Evolutionary conservation across 2,329 filamentous ascomycete species (phyloP).

Genomic region (Westerdykella sp.): DNA sequence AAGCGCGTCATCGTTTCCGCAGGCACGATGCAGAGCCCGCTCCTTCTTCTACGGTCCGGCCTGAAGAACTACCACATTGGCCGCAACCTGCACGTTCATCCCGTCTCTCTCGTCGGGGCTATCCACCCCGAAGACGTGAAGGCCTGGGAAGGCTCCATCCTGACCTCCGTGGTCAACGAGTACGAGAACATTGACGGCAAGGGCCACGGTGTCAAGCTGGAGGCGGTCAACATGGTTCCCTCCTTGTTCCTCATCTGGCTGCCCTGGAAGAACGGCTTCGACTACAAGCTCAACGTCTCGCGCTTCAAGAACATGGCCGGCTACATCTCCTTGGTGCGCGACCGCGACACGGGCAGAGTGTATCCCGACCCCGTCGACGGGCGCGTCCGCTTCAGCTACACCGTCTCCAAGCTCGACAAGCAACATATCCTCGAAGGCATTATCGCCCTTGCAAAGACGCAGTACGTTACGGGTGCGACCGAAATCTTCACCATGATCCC

Average conservation of each 20-base stretch:
- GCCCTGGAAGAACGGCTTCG: constrained; percentile 61
- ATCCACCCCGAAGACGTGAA: constrained; percentile 64
- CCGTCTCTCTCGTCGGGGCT: constrained; percentile 55
- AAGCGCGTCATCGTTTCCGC: constrained; percentile 74
- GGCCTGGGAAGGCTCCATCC: constrained; percentile 63
- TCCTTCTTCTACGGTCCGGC: constrained; percentile 71
- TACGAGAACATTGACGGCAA: constrained; percentile 75
- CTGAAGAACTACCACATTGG: constrained; percentile 78
- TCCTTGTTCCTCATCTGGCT: constrained; percentile 56
- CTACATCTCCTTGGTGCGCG: constrained; percentile 69
- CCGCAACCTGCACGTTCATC: constrained; percentile 74
- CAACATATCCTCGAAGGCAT: constrained; percentile 65
- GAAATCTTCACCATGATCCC: constrained; percentile 67
- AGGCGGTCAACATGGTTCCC: constrained; percentile 70
- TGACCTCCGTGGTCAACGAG: constrained; percentile 70
- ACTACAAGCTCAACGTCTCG: constrained; percentile 65
- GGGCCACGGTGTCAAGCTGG: constrained; percentile 78
- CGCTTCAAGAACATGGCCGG: constrained; percentile 63
- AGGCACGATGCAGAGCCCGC: constrained; percentile 69
- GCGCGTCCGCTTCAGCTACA: constrained; percentile 62
- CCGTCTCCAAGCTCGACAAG: constrained; percentile 63
- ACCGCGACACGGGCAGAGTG: constrained; percentile 69
- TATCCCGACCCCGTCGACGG: constrained; percentile 65
- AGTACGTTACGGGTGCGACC: constrained; percentile 70
- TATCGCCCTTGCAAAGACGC: constrained; percentile 66